Conservation (phyloP, 306 rosid genomes). For the Begonia masoniana region DNA sequence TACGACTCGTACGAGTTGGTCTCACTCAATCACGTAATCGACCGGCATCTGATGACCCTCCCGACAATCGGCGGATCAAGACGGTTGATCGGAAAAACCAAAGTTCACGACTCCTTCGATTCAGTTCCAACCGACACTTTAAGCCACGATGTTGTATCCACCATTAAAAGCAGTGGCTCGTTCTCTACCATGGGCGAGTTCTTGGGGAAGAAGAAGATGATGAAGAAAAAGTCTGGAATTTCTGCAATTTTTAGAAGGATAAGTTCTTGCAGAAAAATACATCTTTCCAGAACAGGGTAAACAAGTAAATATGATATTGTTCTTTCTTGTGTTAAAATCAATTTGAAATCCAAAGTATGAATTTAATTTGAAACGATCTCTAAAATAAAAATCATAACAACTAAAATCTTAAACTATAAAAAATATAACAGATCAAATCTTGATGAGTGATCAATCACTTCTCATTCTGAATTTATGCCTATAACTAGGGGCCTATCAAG, state of each 20-base stretch:
- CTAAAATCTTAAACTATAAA: too few species aligned
- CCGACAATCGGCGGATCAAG: conserved; percentile 36
- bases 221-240: background rate
- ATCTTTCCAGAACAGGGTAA: too few species aligned
- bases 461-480: too few species aligned
- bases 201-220: background rate
- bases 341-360: too few species aligned
- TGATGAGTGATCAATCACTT: too few species aligned
- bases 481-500: too few species aligned
- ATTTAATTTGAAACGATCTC: too few species aligned
- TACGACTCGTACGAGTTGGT: conserved; percentile 67
- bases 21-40: conserved; percentile 45
- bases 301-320: too few species aligned
- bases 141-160: background rate
- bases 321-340: too few species aligned
- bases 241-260: background rate
- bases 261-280: background rate
- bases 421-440: too few species aligned
- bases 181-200: background rate
- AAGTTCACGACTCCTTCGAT: conserved; percentile 2
- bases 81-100: conserved; percentile 14
- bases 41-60: conserved; percentile 45
- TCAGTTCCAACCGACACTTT: background rate
- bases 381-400: too few species aligned
- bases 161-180: background rate